A percentile compares a stretch with the other conserved stretches of the same genome.
Evolutionary conservation across 2,329 filamentous ascomycete genomes (phyloP).

Genomic region (Verruconis gallopava): DNA sequence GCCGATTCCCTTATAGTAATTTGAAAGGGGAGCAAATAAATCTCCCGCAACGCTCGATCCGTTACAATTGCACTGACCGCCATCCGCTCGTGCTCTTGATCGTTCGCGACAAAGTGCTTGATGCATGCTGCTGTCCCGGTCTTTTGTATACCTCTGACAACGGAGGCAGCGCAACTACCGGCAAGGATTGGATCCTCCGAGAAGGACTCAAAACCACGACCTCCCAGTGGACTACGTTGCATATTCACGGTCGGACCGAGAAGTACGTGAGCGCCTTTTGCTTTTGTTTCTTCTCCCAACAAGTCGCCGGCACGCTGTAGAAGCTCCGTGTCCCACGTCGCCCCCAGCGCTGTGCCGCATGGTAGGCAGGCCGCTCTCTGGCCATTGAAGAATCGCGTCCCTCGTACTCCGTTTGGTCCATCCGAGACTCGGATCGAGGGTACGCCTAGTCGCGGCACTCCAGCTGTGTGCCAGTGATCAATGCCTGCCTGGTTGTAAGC

Average conservation of each 20-base stretch:
- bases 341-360: constrained; percentile 44
- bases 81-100: constrained; percentile 33
- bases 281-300: constrained; percentile 41
- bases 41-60: constrained; percentile 7
- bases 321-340: constrained; percentile 44
- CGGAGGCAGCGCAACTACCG: constrained; percentile 13
- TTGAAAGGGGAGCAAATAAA: constrained; percentile 6
- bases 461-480: constrained; percentile 10
- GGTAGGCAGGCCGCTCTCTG: constrained; percentile 49
- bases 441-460: constrained; percentile 49
- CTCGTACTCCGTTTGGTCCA: constrained; percentile 57
- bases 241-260: constrained; percentile 53
- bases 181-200: constrained; percentile 18
- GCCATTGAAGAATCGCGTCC: constrained; percentile 48
- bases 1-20: background rate
- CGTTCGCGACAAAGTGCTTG: constrained; percentile 32
- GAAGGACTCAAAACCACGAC: constrained; percentile 19
- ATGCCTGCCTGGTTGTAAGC: too few species aligned
- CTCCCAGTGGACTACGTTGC: constrained; percentile 38
- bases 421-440: constrained; percentile 53
- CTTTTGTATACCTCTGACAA: constrained; percentile 3
- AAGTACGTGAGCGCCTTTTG: constrained; percentile 45
- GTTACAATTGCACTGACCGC: constrained; percentile 30
- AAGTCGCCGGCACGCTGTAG: constrained; percentile 38
- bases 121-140: background rate